These are phyloP conservation scores for Ophioceras dolichostomum DNA, from an alignment of 2,329 filamentous ascomycete species.

Conservation along the genomic window DNA sequence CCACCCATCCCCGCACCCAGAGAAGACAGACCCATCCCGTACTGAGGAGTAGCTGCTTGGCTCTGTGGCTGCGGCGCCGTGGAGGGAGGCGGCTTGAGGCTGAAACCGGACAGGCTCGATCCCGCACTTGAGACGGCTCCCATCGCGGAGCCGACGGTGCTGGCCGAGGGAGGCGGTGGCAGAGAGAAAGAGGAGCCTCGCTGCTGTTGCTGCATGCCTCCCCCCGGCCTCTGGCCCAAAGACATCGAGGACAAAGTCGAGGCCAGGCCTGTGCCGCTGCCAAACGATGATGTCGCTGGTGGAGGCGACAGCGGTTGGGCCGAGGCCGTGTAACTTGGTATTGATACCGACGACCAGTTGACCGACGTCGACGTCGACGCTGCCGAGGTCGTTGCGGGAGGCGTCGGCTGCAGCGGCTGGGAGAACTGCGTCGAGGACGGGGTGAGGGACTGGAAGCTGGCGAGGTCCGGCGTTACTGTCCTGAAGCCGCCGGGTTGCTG, in stretches of 20 bases:
- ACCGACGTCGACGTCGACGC: conserved; percentile 21
- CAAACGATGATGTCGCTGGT: conserved; percentile 17
- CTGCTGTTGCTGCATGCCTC: conserved; percentile 17
- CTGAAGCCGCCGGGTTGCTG: conserved; percentile 31
- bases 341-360: conserved; percentile 32
- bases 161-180: conserved; percentile 36
- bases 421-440: conserved; percentile 52
- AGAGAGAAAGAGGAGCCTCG: conserved; percentile 40
- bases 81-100: conserved; percentile 31
- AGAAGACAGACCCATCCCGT: conserved; percentile 10
- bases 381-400: conserved; percentile 39
- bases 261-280: conserved; percentile 23
- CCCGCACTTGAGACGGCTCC: conserved; percentile 4
- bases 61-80: neutral
- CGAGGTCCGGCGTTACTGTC: conserved; percentile 47
- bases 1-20: no score
- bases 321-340: conserved; percentile 17
- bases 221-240: conserved; percentile 27
- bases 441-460: conserved; percentile 39
- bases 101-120: conserved; percentile 26
- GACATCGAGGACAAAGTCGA: conserved; percentile 35
- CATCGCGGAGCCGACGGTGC: conserved; percentile 6
- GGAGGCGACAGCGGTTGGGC: conserved; percentile 12
- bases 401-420: conserved; percentile 40
- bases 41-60: conserved; percentile 14